A percentile compares a stretch with the other conserved stretches of the same genome.
These are phyloP conservation scores for Nicotiana tabacum DNA, from an alignment of 257 asterid genomes.

Conservation along the genomic window DNA sequence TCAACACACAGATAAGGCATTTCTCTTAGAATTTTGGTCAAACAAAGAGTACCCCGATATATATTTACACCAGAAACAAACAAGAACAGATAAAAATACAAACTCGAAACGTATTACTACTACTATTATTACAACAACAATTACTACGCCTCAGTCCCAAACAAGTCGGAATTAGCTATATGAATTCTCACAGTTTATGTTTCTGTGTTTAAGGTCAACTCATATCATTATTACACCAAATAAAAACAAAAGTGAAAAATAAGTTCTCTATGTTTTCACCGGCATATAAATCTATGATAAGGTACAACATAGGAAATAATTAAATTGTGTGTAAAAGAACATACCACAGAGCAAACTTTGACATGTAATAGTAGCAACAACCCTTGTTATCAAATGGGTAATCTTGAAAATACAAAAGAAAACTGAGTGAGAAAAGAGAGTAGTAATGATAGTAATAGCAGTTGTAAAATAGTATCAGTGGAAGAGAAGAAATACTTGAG, in stretches of 20 bases:
- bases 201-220: too few relatives aligned
- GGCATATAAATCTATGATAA: too few relatives aligned
- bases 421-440: constrained; percentile 4
- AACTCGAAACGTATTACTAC: constrained; percentile 4
- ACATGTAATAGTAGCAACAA: background rate
- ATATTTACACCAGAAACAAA: background rate
- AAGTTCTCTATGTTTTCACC: too few relatives aligned
- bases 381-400: background rate
- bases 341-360: constrained; percentile 26
- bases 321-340: constrained; percentile 5
- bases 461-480: constrained; percentile 28
- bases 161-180: too few relatives aligned
- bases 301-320: background rate
- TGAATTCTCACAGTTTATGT: too few relatives aligned
- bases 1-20: background rate
- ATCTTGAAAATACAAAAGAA: constrained; percentile 15
- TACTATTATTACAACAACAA: too few relatives aligned
- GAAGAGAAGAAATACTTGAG: constrained; percentile 41
- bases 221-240: too few relatives aligned
- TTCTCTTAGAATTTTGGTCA: background rate
- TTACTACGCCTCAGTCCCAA: too few relatives aligned
- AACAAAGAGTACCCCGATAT: background rate
- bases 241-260: too few relatives aligned
- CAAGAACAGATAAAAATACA: constrained; percentile 18
- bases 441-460: constrained; percentile 13